Base-by-base conservation (phyloP, 2,329 filamentous ascomycete genomes). In the Clonostachys rhizophaga region DNA sequence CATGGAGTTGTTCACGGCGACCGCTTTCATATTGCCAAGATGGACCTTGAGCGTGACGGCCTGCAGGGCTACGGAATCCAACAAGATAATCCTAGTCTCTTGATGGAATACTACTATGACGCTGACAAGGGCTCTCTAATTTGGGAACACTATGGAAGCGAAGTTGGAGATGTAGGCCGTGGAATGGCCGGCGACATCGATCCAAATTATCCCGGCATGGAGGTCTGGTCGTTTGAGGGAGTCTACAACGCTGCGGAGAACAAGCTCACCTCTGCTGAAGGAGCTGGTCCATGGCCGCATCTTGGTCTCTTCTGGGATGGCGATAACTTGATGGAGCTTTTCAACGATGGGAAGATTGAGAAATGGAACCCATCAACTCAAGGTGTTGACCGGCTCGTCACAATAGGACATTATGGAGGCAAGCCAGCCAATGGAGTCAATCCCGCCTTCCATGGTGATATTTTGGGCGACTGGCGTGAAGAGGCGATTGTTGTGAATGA, bases 21-120 rank as follows among this genome's bases (percentile, higher is more conserved):
- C 40, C 52, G 54, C 5, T 57, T 40, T 18, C 53, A 56, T 34
- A 52, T 57, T 14, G 52, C 55, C 18, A 57, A 56, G 49, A 55
- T 58, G 34, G 53, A 56, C 12, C 53, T 52, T 3, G 14, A 39
- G n/a, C 50, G 54, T 7, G 18, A 16, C 8, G 54, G 55, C 3
- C 42, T 55, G 1, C 54, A 58, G 36, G 54, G 54, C 2, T 57
- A 50, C 24, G 54, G 52, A 13, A 49, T 56, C 5, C 54, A 58
- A 45, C 54, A 58, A 34, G 17, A 45, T 0, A 55, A 58, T 42
- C 52, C 52, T 4, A 43, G 40, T 34, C 16, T 41, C 0, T 46
- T 58, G 6, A 48, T 50, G n/a, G 54, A 58, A 24, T 56, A 56
- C 49, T 55, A 58, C 45, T 58, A 57, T 35, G 54, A 57, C 34